Evolutionary conservation across 352 stramenopile species (phyloP).

Genomic region (Phytophthora constricta): DNA sequence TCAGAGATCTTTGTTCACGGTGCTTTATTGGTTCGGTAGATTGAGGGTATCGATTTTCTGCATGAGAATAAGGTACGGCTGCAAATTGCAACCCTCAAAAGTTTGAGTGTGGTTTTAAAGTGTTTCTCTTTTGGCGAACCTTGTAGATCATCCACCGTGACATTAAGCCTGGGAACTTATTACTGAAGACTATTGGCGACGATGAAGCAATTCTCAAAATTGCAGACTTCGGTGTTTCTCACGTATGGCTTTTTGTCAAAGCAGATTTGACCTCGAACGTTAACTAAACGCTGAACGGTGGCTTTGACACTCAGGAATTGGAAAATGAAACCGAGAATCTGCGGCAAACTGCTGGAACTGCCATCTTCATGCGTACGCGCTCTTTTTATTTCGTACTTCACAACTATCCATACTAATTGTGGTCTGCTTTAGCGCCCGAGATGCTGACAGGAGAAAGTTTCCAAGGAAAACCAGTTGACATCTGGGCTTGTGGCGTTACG

Average conservation of each 20-base stretch:
- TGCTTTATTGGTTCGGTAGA: constrained; percentile 38
- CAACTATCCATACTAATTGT: neutral
- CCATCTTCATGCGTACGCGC: constrained; percentile 72
- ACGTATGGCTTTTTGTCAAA: constrained; percentile 40
- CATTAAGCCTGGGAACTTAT: constrained; percentile 82
- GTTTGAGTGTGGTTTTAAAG: neutral
- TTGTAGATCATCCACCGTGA: constrained; percentile 80
- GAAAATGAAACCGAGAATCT: constrained; percentile 75
- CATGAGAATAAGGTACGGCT: constrained; percentile 76
- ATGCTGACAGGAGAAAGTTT: constrained; percentile 85
- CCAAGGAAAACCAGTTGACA: constrained; percentile 86
- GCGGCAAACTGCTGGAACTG: constrained; percentile 76
- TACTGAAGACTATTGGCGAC: constrained; percentile 66
- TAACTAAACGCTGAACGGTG: neutral
- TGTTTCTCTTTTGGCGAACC: neutral
- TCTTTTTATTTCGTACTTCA: neutral
- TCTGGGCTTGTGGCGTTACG: constrained; percentile 96
- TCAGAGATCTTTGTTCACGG: neutral
- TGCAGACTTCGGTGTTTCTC: constrained; percentile 83
- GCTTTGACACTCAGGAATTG: constrained; percentile 53
- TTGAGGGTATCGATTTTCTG: constrained; percentile 84
- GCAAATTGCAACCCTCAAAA: too few relatives aligned
- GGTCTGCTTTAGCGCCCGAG: constrained; percentile 53
- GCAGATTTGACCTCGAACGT: neutral
- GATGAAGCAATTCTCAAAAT: constrained; percentile 78